A percentile compares a stretch with the other conserved stretches of the same genome.
phyloP scores from a whole-genome alignment of 2,329 filamentous ascomycete species.

The Ilyonectria sp. region DNA sequence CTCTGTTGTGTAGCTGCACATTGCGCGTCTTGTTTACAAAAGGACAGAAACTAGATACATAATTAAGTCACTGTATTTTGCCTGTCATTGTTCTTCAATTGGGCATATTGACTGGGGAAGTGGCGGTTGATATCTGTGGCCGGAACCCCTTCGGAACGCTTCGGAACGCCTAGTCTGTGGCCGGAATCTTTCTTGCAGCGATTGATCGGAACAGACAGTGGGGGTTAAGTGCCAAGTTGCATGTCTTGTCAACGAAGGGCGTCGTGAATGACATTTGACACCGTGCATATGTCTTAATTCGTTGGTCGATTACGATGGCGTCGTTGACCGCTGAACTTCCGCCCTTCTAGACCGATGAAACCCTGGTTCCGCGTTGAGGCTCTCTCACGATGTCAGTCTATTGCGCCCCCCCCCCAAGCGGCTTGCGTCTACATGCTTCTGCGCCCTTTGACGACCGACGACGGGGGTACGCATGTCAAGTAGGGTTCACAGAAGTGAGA shows the following conservation, averaged over 20 bases:
- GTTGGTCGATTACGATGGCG: background rate
- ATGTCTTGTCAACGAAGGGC: conserved; percentile 25
- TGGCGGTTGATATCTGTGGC: background rate
- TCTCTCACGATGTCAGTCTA: background rate
- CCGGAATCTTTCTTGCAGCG: background rate
- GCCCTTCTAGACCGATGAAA: background rate
- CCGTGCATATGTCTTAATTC: conserved; percentile 13
- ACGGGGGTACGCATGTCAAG: background rate
- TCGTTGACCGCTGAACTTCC: background rate
- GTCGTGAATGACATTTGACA: conserved; percentile 20
- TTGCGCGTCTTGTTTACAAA: no score
- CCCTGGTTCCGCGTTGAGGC: background rate
- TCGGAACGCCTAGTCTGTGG: background rate
- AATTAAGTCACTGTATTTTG: no score
- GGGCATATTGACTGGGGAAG: background rate
- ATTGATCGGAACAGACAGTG: background rate
- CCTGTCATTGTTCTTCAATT: no score
- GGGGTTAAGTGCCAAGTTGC: background rate
- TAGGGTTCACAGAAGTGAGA: background rate
- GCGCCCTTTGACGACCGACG: background rate
- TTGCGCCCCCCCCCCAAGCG: background rate
- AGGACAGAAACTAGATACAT: no score
- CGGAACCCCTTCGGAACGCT: background rate
- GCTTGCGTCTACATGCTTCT: background rate
- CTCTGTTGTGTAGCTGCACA: no score